Conservation (phyloP, 2,329 filamentous ascomycete species). For the Xylariaceae sp. region DNA sequence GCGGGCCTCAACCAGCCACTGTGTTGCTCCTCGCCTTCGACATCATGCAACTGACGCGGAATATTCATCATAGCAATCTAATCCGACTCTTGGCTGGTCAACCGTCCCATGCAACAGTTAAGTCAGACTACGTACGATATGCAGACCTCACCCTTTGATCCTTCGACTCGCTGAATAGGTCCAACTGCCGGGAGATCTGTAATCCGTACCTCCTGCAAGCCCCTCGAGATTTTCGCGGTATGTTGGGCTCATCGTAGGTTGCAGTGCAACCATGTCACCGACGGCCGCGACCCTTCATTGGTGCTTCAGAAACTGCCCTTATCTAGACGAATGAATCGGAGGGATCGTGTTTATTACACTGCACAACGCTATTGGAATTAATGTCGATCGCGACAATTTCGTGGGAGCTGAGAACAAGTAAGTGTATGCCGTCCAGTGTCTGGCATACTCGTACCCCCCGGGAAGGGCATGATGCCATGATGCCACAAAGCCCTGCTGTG, state of each 20-base stretch:
- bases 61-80: background rate
- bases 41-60: background rate
- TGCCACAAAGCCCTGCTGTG: background rate
- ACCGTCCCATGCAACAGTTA: background rate
- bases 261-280: background rate
- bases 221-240: background rate
- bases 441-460: background rate
- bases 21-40: background rate
- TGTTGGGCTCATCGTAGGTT: background rate
- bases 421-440: background rate
- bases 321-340: conserved; percentile 1
- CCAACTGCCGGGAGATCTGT: background rate
- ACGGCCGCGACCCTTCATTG: background rate
- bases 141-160: background rate
- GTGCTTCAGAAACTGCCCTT: background rate
- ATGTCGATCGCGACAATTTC: background rate
- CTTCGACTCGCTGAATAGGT: background rate
- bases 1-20: background rate
- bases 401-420: background rate
- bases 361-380: background rate
- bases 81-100: background rate
- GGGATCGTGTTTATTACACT: background rate
- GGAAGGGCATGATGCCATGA: background rate
- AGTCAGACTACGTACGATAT: background rate
- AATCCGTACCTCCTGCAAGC: background rate